Conservation (phyloP, 129 eudicot species). For the Flaveria trinervia region DNA sequence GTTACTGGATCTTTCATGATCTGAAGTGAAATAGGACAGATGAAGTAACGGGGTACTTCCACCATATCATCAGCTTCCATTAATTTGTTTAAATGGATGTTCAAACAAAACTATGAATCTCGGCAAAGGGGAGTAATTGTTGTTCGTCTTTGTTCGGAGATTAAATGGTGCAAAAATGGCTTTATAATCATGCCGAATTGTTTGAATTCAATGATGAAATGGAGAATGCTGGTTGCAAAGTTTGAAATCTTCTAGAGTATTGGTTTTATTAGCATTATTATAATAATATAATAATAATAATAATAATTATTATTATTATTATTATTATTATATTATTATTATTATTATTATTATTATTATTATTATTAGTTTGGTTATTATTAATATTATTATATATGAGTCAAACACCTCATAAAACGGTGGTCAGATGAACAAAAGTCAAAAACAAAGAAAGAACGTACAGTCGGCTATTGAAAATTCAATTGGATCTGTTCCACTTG, state of each 20-base stretch:
- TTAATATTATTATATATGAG: not conserved
- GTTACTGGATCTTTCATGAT: slow-evolving; percentile 95
- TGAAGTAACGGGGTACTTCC: slow-evolving; percentile 66
- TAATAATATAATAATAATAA: not conserved
- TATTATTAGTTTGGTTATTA: not conserved
- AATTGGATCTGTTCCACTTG: not conserved
- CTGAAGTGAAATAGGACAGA: slow-evolving; percentile 86
- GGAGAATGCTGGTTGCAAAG: slow-evolving; percentile 18
- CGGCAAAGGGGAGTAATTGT: not conserved
- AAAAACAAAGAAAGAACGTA: not conserved
- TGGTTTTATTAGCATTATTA: not conserved
- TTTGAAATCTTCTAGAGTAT: slow-evolving; percentile 26
- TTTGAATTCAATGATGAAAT: slow-evolving; percentile 19
- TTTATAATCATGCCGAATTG: slow-evolving; percentile 6
- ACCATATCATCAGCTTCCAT: slow-evolving; percentile 47
- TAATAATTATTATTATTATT: too few relatives aligned
- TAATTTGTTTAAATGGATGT: not conserved
- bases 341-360: not conserved
- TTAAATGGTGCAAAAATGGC: not conserved
- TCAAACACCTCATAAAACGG: slow-evolving; percentile 4
- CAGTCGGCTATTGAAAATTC: not conserved
- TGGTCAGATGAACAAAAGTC: slow-evolving; percentile 1
- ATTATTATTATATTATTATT: not conserved
- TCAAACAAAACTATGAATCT: slow-evolving; percentile 4
- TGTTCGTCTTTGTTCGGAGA: not conserved